Evolutionary conservation across 2,329 filamentous ascomycete genomes (phyloP), one percentile per base, ranked within the genome.

Genomic region (Aspergillus floridensis): DNA sequence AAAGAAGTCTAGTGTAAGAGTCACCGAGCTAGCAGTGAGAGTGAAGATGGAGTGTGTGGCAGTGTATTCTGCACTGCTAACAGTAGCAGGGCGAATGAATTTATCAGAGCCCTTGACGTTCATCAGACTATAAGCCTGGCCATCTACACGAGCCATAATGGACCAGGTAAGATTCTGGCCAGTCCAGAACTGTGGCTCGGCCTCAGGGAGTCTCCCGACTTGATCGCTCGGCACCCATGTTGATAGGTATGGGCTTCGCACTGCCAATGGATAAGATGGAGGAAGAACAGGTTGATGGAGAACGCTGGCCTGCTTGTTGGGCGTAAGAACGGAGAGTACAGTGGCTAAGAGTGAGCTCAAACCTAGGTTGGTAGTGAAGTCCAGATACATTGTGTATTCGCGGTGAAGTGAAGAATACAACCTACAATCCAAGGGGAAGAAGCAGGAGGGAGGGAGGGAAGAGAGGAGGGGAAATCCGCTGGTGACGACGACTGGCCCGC

Each of bases 231-330:
- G 77, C 62, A 80, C 73, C 78, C 78, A 80, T 66, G 73, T 66
- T 53, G 76, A 79, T 16, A 79, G 68, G 61, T 79, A 79, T 38
- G 77, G 77, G 59, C 75, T 78, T 41, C 74, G 73, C 16, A 80
- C 78, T 10, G 77, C 78, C 49, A 79, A 62, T 2, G 77, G 77
- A 63, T 79, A 80, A 1, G 78, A 79, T 5, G 77, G 78, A 8
- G 77, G 76, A 24, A 69, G 60, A 5, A 72, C 66, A 22, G 72
- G 71, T 12, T 63, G 60, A 59, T 73, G 59, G 3, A 35, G 59
- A 48, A 72, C 32, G 19, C 41, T 35, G 5, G 54, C 24, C 12
- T 49, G 58, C 29, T 60, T 57, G 7, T 49, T 49, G 16, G 56
- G 57, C 21, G 26, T 12, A n/a, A 67, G 53, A 7, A 63, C 29